Base-by-base conservation (phyloP, 2,329 filamentous ascomycete genomes). In the Orbilia oligospora region DNA sequence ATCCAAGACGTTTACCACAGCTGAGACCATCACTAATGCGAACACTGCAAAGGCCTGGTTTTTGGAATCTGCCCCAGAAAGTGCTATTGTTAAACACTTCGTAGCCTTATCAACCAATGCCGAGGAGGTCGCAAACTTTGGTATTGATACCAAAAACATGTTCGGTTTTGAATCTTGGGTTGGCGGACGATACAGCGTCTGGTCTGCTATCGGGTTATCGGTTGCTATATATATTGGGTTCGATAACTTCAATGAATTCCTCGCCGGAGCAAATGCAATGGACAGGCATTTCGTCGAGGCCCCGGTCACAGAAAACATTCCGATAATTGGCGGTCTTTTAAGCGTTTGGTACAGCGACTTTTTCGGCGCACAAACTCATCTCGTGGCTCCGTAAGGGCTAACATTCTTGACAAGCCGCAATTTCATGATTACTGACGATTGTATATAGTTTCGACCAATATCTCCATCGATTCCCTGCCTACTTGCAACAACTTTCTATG, bases 291-390 rank as follows among this genome's bases (percentile, higher is more conserved):
- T 99, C 91, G 90, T 91, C 83, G 91, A 93, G 84, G 91, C 96
- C 22, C 94, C 96, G 6, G 88, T 98, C 30, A 92, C 94, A 87
- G 87, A 98, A 87, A 99, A 99, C 87, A 98, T 99, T 81, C 96
- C 96, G 75, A 89, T 93, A 66, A 88, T 99, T 81, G 96, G 92
- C 84, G 96, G 95, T 85, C 90, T 99, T 33, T 86, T 99, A 84
- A 97, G 94, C 83, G 94, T 99, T 72, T 99, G 94, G 94, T 99
- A 99, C 88, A 97, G 93, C 80, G 93, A 99, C 88, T 98, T 98
- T 87, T 99, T 97, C 86, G 94, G 94, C 85, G 94, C 96, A 66
- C 96, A 99, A 87, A 98, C 96, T 79, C 96, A 98, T 86, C 89
- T 99, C 67, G 94, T 99, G 81, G 93, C 96, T 84, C 96, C 96